phyloP scores from a whole-genome alignment of 2,329 filamentous ascomycete genomes.

The Chrysoporthe austroafricana region DNA sequence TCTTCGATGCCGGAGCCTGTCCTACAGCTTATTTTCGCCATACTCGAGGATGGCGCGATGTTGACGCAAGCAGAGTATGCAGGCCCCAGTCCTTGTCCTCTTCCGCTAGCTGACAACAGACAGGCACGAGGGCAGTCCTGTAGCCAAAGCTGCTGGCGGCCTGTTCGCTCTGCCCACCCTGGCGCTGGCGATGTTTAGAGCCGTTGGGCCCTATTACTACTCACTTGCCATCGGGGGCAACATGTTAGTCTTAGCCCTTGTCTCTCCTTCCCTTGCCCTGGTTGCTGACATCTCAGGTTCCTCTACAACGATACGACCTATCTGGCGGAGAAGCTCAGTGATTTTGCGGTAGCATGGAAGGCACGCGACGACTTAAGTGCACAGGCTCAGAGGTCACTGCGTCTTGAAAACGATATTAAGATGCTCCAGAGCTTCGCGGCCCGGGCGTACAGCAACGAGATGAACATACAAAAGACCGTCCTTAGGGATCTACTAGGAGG shows the following conservation, averaged over 20 bases:
- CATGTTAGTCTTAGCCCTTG: slow-evolving; percentile 53
- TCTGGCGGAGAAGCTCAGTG: slow-evolving; percentile 59
- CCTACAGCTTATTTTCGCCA: slow-evolving; percentile 64
- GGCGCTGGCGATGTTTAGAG: slow-evolving; percentile 77
- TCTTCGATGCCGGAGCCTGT: slow-evolving; percentile 85
- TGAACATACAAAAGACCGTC: slow-evolving; percentile 63
- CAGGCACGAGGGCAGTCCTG: slow-evolving; percentile 54
- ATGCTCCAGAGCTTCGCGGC: slow-evolving; percentile 63
- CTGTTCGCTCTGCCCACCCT: slow-evolving; percentile 75
- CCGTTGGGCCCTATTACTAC: slow-evolving; percentile 77
- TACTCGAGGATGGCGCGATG: slow-evolving; percentile 63
- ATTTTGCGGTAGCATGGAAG: slow-evolving; percentile 57
- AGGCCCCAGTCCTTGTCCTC: neutral
- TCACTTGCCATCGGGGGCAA: slow-evolving; percentile 63
- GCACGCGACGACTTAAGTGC: slow-evolving; percentile 54
- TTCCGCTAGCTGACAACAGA: slow-evolving; percentile 24
- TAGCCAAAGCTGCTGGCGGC: slow-evolving; percentile 69
- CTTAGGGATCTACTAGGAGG: slow-evolving; percentile 64
- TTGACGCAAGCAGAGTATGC: slow-evolving; percentile 56
- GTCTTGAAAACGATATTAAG: slow-evolving; percentile 63
- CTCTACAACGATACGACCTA: slow-evolving; percentile 71
- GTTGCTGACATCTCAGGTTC: slow-evolving; percentile 48
- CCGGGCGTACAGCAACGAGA: slow-evolving; percentile 64
- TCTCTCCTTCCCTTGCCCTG: too few relatives aligned
- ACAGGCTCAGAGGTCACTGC: slow-evolving; percentile 57